Evolutionary conservation across 2,329 filamentous ascomycete species (phyloP).

Genomic region (Trichoderma polysporum): DNA sequence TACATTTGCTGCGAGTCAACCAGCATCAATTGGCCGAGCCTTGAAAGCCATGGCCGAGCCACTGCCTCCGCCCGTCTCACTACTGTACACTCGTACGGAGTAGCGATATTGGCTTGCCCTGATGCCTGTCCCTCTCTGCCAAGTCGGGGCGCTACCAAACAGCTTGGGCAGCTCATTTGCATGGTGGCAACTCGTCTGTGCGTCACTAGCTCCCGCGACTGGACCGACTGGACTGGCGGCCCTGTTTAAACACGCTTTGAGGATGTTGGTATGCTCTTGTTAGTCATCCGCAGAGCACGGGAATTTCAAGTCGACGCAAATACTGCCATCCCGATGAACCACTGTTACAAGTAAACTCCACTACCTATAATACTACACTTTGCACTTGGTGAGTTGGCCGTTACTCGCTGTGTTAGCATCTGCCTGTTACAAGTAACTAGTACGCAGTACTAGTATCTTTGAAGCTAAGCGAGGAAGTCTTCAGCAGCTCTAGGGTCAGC

Average conservation of each 20-base stretch:
- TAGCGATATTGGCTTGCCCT: background rate
- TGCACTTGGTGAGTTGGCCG: background rate
- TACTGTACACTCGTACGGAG: background rate
- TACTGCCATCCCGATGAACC: background rate
- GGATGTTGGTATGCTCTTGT: background rate
- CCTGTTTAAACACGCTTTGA: no score
- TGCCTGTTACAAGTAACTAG: background rate
- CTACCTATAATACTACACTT: background rate
- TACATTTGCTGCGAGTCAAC: background rate
- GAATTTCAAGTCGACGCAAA: background rate
- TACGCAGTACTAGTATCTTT: background rate
- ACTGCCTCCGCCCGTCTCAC: constrained; percentile 1
- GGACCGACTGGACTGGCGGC: background rate
- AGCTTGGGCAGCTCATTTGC: constrained; percentile 16
- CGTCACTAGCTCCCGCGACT: constrained; percentile 18
- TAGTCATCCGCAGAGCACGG: background rate
- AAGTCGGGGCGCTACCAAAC: background rate
- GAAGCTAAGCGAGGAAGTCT: constrained; percentile 4
- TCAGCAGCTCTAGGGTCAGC: background rate
- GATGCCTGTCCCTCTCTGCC: background rate
- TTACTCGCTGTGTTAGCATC: background rate
- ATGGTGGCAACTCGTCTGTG: constrained; percentile 20
- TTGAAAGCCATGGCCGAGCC: background rate
- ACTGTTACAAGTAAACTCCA: background rate
- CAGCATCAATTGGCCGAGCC: background rate